Conservation (phyloP, 163 green algal species). For the Picocystis sp. region DNA sequence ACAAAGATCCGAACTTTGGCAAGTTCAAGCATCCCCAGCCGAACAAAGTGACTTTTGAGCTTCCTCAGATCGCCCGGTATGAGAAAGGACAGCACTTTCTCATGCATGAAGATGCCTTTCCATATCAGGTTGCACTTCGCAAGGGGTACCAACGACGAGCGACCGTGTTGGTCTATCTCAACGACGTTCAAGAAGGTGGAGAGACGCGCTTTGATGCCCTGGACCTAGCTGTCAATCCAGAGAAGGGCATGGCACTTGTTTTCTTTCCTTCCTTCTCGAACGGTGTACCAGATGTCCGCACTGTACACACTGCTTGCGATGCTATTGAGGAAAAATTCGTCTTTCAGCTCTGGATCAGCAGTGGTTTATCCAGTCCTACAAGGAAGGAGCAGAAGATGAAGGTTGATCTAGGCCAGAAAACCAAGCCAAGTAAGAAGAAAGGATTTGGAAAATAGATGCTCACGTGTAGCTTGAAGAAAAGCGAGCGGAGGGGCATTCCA, state of each 20-base stretch:
- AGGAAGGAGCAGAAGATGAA: neutral
- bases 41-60: slow-evolving; percentile 9
- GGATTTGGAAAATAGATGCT: too few relatives aligned
- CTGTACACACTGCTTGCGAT: slow-evolving; percentile 12
- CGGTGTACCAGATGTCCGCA: slow-evolving; percentile 7
- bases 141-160: slow-evolving; percentile 15
- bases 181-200: slow-evolving; percentile 17
- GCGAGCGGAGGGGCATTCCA: too few relatives aligned
- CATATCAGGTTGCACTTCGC: slow-evolving; percentile 1
- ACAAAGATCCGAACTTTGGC: neutral
- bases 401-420: neutral
- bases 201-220: slow-evolving; percentile 14
- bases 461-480: too few relatives aligned
- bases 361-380: neutral
- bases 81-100: slow-evolving; percentile 12
- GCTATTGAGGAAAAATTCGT: slow-evolving; percentile 15
- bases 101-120: slow-evolving; percentile 17
- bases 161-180: slow-evolving; percentile 19
- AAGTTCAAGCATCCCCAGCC: slow-evolving; percentile 2
- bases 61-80: slow-evolving; percentile 18
- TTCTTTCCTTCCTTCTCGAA: slow-evolving; percentile 14
- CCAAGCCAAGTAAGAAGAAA: too few relatives aligned
- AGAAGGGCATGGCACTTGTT: slow-evolving; percentile 10
- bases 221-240: slow-evolving; percentile 8
- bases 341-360: slow-evolving; percentile 12